Percentiles rank a stretch among this genome's conserved stretches.
Evolutionary conservation across 2,329 filamentous ascomycete genomes (phyloP).

Genomic region (Geoglossum cookeanum): DNA sequence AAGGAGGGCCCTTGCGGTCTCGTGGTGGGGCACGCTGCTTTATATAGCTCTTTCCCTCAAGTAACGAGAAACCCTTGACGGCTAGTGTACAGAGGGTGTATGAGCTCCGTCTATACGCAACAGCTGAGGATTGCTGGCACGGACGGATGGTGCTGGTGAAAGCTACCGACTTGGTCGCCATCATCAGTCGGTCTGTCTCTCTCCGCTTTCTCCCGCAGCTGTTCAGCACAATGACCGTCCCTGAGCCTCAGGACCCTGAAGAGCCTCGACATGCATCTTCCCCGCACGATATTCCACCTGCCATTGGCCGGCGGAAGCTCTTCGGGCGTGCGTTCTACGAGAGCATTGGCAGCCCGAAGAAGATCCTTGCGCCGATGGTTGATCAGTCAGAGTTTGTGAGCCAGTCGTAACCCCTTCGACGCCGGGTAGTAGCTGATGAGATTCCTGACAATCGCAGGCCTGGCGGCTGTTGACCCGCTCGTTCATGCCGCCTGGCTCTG

Average conservation of each 20-base stretch:
- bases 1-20: too few species aligned
- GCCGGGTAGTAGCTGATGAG: not conserved
- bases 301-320: constrained; percentile 35
- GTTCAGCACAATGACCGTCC: not conserved
- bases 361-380: constrained; percentile 90
- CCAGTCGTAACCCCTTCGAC: constrained; percentile 10
- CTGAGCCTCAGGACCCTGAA: not conserved
- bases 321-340: constrained; percentile 84
- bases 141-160: not conserved
- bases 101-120: too few species aligned
- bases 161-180: not conserved
- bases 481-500: constrained; percentile 52
- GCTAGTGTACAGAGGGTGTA: too few species aligned
- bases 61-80: too few species aligned
- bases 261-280: not conserved
- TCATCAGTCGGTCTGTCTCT: not conserved
- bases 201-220: not conserved
- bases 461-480: constrained; percentile 95
- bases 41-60: too few species aligned
- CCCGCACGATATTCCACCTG: not conserved
- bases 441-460: constrained; percentile 30
- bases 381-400: constrained; percentile 93
- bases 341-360: constrained; percentile 80
- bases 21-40: too few species aligned
- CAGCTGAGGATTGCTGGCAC: too few species aligned